Evolutionary conservation across 768 basidiomycete genomes (phyloP).

Genomic region (Boletus rufocinnamomeus): DNA sequence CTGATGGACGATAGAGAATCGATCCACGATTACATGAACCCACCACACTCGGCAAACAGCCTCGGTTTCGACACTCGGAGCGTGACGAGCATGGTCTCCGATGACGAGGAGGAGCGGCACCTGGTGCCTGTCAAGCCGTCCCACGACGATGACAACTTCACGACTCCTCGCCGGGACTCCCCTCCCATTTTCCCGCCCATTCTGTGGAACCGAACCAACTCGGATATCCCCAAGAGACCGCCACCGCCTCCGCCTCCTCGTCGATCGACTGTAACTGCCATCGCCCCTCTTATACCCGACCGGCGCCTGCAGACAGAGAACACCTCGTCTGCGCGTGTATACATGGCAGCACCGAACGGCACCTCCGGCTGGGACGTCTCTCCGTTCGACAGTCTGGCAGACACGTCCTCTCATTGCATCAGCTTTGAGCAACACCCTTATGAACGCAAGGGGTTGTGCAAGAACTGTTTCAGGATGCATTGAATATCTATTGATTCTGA

Average conservation of each 20-base stretch:
- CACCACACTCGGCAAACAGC: slow-evolving; percentile 26
- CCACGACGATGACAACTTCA: slow-evolving; percentile 27
- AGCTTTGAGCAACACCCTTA: slow-evolving; percentile 69
- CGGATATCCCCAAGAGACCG: slow-evolving; percentile 40
- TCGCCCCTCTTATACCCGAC: slow-evolving; percentile 51
- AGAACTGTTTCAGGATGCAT: slow-evolving; percentile 63
- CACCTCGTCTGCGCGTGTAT: slow-evolving; percentile 21
- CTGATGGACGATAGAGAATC: slow-evolving; percentile 30
- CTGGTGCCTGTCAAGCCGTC: slow-evolving; percentile 32
- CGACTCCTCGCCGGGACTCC: slow-evolving; percentile 20
- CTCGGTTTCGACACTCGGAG: slow-evolving; percentile 39
- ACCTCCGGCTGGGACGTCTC: slow-evolving; percentile 47
- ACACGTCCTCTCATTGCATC: slow-evolving; percentile 47
- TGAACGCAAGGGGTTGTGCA: slow-evolving; percentile 65
- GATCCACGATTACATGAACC: slow-evolving; percentile 21
- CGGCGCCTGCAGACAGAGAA: slow-evolving; percentile 30
- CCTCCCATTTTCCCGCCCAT: slow-evolving; percentile 18
- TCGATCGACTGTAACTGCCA: slow-evolving; percentile 37
- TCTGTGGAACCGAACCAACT: slow-evolving; percentile 27
- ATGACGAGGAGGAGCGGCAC: slow-evolving; percentile 47
- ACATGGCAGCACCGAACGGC: slow-evolving; percentile 34
- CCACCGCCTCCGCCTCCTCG: slow-evolving; percentile 73
- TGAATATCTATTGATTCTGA: slow-evolving; percentile 3
- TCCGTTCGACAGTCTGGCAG: slow-evolving; percentile 66
- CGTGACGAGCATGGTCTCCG: slow-evolving; percentile 43